Evolutionary conservation across 2,329 filamentous ascomycete genomes (phyloP).

Genomic region (Coniosporium uncinatum): DNA sequence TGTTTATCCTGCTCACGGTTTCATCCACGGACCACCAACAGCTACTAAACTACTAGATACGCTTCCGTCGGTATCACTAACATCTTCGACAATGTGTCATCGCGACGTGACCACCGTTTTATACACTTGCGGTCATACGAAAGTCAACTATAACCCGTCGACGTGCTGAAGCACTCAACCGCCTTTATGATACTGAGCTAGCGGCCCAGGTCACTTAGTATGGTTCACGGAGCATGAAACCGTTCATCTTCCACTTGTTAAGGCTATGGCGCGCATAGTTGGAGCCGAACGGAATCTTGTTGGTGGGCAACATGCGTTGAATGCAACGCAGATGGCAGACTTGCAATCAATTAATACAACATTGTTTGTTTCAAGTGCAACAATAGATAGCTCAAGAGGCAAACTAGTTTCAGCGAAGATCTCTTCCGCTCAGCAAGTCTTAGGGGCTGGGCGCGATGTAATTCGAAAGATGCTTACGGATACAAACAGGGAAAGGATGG

Average conservation of each 20-base stretch:
- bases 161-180: constrained; percentile 7
- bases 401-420: neutral
- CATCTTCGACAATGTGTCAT: no score
- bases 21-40: no score
- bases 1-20: no score
- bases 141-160: constrained; percentile 6
- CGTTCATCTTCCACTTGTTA: constrained; percentile 3
- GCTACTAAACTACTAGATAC: no score
- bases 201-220: constrained; percentile 5
- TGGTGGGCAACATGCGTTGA: neutral
- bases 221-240: constrained; percentile 4
- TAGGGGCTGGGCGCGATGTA: neutral
- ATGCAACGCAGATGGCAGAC: constrained; percentile 1
- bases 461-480: neutral
- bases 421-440: neutral
- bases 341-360: neutral
- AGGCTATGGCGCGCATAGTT: constrained; percentile 6
- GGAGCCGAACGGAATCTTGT: constrained; percentile 3
- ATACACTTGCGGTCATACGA: no score
- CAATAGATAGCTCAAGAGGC: neutral
- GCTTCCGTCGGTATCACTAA: no score
- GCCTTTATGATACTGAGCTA: constrained; percentile 5
- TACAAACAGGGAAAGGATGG: neutral
- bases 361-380: neutral
- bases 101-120: no score